These are phyloP conservation scores for Phytophthora cactorum DNA, from an alignment of 352 stramenopile species.

Conservation along the genomic window DNA sequence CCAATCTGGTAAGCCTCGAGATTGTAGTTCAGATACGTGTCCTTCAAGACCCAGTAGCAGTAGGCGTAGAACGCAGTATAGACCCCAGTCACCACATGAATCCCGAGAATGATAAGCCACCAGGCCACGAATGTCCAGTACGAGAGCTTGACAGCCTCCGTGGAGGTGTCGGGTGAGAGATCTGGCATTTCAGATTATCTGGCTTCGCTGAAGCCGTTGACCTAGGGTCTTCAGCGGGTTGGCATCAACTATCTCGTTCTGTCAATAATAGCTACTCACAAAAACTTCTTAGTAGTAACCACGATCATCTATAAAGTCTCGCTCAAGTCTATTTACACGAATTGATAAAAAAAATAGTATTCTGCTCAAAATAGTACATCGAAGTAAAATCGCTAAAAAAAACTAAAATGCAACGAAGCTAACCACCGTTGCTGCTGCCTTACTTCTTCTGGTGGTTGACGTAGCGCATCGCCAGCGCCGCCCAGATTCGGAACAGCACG, in stretches of 20 bases:
- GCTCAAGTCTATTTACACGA: too few relatives aligned
- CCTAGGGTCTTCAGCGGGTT: too few relatives aligned
- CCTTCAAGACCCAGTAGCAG: neutral
- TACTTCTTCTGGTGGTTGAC: slow-evolving; percentile 13
- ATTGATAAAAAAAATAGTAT: too few relatives aligned
- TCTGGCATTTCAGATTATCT: neutral
- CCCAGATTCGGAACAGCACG: slow-evolving; percentile 9
- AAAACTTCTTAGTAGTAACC: too few relatives aligned
- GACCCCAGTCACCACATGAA: neutral
- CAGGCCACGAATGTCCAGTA: neutral
- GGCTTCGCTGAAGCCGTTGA: neutral
- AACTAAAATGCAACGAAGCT: too few relatives aligned
- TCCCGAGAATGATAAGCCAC: neutral
- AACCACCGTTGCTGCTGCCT: neutral
- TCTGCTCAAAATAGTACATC: too few relatives aligned
- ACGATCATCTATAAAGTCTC: too few relatives aligned
- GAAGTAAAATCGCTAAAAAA: too few relatives aligned
- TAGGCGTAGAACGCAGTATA: neutral
- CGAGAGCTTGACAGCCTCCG: slow-evolving; percentile 1
- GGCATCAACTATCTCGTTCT: too few relatives aligned
- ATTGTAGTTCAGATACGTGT: slow-evolving; percentile 3
- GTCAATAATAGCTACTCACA: too few relatives aligned
- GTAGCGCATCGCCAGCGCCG: slow-evolving; percentile 3
- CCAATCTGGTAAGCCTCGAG: slow-evolving; percentile 17
- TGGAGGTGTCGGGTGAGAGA: neutral